Percentiles rank a stretch among this genome's conserved stretches.
Evolutionary conservation across 2,329 filamentous ascomycete species (phyloP).

Genomic region (Pseudogymnoascus sp.): DNA sequence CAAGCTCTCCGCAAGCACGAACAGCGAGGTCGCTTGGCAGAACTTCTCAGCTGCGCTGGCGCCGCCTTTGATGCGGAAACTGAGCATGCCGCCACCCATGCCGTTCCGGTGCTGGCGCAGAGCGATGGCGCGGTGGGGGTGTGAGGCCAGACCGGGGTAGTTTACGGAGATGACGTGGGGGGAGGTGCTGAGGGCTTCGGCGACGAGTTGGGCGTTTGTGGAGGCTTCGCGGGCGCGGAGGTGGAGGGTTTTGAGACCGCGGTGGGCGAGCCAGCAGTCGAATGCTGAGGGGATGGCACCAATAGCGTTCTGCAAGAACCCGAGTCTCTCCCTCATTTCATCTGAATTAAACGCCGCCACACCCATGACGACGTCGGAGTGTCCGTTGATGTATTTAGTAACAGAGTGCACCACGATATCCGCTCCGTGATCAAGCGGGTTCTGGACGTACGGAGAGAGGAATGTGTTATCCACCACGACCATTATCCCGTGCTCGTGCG

Average conservation of each 20-base stretch:
- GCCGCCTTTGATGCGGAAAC: slow-evolving; percentile 86
- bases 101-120: slow-evolving; percentile 86
- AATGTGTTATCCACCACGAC: slow-evolving; percentile 99
- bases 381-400: slow-evolving; percentile 98
- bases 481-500: slow-evolving; percentile 79
- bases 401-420: slow-evolving; percentile 96
- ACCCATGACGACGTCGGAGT: slow-evolving; percentile 95
- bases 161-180: slow-evolving; percentile 83
- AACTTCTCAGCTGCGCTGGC: slow-evolving; percentile 81
- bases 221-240: slow-evolving; percentile 80
- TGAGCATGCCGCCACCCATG: slow-evolving; percentile 95
- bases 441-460: slow-evolving; percentile 92
- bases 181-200: slow-evolving; percentile 67
- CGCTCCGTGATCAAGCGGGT: slow-evolving; percentile 87
- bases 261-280: slow-evolving; percentile 96
- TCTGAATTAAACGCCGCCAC: slow-evolving; percentile 91
- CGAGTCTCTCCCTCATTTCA: slow-evolving; percentile 64
- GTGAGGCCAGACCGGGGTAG: slow-evolving; percentile 85
- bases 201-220: slow-evolving; percentile 71
- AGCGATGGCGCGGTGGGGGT: slow-evolving; percentile 79
- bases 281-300: slow-evolving; percentile 91
- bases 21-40: slow-evolving; percentile 82
- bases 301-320: slow-evolving; percentile 95
- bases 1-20: slow-evolving; percentile 85
- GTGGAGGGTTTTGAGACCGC: slow-evolving; percentile 93